Evolutionary conservation across 805 yeast genomes (phyloP), one percentile per base, ranked within the genome.

Genomic region (Saccharomyces eubayanus): DNA sequence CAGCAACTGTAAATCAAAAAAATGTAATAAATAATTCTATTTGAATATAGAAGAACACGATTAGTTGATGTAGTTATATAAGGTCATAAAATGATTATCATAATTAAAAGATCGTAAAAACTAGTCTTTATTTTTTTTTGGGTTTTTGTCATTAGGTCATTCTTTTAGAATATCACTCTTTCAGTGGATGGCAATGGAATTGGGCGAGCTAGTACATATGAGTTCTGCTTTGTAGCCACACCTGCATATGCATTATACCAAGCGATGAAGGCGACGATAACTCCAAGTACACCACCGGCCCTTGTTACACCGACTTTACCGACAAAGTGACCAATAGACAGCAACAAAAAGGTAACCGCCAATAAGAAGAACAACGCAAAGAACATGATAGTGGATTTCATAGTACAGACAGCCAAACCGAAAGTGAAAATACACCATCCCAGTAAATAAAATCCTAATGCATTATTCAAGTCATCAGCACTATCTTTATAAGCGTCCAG

Each of bases 201-300:
- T 36, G 71, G 72, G 50, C 56, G 58, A 43, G 67, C 69, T 8
- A 62, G 53, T 36, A 73, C 27, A 49, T 72, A 73, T 4, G 89
- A 73, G 68, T 86, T 87, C 63, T 82, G 84, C 40, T 71, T 72
- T 55, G 78, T 85, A 30, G 88, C 82, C 31, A 81, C 66, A 76
- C 89, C 89, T 2, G 87, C 86, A 59, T 74, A 82, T 5, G 89
- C 88, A 64, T 83, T 83, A 63, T 83, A 84, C 84, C 85, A 84
- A 0, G 85, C 86, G 50, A 81, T 66, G 56, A 82, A 73, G 0
- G 87, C 77, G 30, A 83, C 79, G 6, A 84, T 71, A 20, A 84
- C 73, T 48, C 88, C 89, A n/a, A 80, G 50, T 16, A 81, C 76
- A 59, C 90, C 90, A 47, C 83, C 89, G 8, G 85, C 87, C 59